These are phyloP conservation scores for Podaxis mareebaensis DNA, from an alignment of 768 basidiomycete species.

Conservation along the genomic window DNA sequence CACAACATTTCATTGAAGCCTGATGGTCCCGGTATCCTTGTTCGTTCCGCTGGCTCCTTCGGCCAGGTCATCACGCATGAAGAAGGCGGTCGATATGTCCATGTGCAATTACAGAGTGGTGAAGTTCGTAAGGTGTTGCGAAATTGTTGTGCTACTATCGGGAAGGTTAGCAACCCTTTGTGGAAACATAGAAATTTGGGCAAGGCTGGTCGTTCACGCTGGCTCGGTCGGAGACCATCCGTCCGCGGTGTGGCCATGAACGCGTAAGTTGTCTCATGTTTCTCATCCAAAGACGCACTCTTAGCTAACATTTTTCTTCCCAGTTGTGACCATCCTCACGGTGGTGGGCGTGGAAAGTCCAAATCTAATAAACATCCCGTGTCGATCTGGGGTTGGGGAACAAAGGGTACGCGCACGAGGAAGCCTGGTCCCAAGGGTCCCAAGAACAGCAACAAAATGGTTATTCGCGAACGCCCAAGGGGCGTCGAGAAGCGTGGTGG, in stretches of 20 bases:
- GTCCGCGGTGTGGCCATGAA: slow-evolving; percentile 98
- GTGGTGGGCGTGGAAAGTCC: slow-evolving; percentile 96
- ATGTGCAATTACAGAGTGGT: slow-evolving; percentile 87
- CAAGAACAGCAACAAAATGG: slow-evolving; percentile 89
- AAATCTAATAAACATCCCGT: slow-evolving; percentile 96
- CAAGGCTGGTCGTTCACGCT: slow-evolving; percentile 88
- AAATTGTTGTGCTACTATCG: slow-evolving; percentile 86
- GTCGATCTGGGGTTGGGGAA: slow-evolving; percentile 90
- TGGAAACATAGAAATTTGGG: slow-evolving; percentile 86
- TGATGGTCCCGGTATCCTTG: slow-evolving; percentile 75
- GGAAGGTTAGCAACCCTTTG: slow-evolving; percentile 87
- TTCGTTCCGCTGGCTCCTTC: slow-evolving; percentile 86
- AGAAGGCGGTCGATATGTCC: slow-evolving; percentile 68
- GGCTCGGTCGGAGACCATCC: slow-evolving; percentile 82
- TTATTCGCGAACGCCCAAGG: slow-evolving; percentile 81
- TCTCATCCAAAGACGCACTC: background rate
- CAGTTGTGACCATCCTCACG: slow-evolving; percentile 91
- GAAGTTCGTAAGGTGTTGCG: slow-evolving; percentile 87
- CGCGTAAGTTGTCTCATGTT: slow-evolving; percentile 54
- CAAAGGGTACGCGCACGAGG: slow-evolving; percentile 91
- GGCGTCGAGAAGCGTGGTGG: slow-evolving; percentile 56
- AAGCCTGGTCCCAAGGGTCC: slow-evolving; percentile 90
- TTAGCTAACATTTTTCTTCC: slow-evolving; percentile 1
- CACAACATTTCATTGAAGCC: slow-evolving; percentile 83
- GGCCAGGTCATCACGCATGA: slow-evolving; percentile 83